phyloP scores from a whole-genome alignment of 306 rosid species.

The Vigna reflexopilosa region DNA sequence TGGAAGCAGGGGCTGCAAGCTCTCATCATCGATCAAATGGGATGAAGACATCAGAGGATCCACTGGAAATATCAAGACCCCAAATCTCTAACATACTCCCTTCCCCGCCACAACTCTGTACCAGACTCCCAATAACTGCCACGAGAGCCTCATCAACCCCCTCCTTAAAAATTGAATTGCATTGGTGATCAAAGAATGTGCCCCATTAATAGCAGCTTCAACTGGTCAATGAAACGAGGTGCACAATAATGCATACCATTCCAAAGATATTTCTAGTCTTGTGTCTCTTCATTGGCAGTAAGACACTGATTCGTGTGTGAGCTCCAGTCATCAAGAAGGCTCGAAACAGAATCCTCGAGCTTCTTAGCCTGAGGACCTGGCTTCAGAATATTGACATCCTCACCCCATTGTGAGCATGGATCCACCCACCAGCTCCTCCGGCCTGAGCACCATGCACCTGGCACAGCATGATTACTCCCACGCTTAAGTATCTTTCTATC shows the following conservation, averaged over 20 bases:
- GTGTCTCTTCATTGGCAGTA: slow-evolving; percentile 53
- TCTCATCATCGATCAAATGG: slow-evolving; percentile 39
- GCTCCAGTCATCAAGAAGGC: slow-evolving; percentile 73
- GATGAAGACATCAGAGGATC: slow-evolving; percentile 46
- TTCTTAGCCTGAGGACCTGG: slow-evolving; percentile 75
- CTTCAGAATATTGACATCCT: slow-evolving; percentile 65
- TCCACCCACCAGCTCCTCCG: slow-evolving; percentile 74
- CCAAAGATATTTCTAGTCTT: slow-evolving; percentile 27
- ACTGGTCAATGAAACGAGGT: slow-evolving; percentile 29
- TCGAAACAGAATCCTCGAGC: slow-evolving; percentile 66
- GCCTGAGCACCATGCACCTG: slow-evolving; percentile 86
- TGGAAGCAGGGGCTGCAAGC: slow-evolving; percentile 35
- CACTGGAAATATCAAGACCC: slow-evolving; percentile 34
- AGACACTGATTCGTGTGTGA: slow-evolving; percentile 68
- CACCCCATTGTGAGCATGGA: slow-evolving; percentile 85
- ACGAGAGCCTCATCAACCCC: slow-evolving; percentile 27
- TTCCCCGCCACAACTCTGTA: slow-evolving; percentile 27
- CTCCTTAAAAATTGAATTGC: slow-evolving; percentile 29
- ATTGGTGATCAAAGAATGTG: slow-evolving; percentile 45
- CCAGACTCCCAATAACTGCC: slow-evolving; percentile 29
- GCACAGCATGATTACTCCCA: slow-evolving; percentile 53
- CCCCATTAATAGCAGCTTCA: slow-evolving; percentile 23
- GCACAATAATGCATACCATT: slow-evolving; percentile 27
- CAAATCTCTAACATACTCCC: slow-evolving; percentile 33
- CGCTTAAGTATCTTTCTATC: slow-evolving; percentile 74